Evolutionary conservation across 108 stramenopile genomes (phyloP), one percentile per base, ranked within the genome.

Genomic region (Stephanodiscus minutulus): DNA sequence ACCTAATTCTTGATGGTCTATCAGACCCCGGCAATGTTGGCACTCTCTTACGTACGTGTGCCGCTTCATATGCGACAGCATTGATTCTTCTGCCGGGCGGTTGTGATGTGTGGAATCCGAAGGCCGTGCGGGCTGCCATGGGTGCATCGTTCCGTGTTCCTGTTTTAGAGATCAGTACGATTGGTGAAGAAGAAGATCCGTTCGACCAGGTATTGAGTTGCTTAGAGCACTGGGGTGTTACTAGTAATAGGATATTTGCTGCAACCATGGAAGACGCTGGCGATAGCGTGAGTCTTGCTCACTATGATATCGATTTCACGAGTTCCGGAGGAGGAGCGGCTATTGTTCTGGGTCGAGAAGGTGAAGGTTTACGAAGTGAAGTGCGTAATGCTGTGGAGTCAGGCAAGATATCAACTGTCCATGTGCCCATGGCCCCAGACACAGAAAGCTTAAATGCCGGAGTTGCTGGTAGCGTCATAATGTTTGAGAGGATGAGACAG

Each of bases 1-100:
- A 87, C 66, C 61, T 95, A 36, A 79, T 94, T 47, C 64, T 91
- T 31, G 94, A 95, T 82, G 94, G 89, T 31, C 82, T 95, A 20
- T 81, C 82, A n/a, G 94, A 96, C 68, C 94, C 94, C 31, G 94
- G 94, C 17, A 96, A 96, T 82, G 77, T 92, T 18, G 94, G 94
- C 8, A 93, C 92, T 8, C 69, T 96, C 33, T 54, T 93, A 17
- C 75, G 94, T 56, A 76, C 89, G 11, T 73, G 82, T 24, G 76
- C 83, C n/a, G 94, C 94, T 28, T 76, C 85, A 1, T 77, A 88
- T 56, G 86, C 83, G 21, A 68, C 86, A 5, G 89, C 80, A 18
- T 81, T 96, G 44, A 39, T 90, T 12, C 61, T 96, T 25, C 54
- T 96, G 49, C 89, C 89, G 20, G 87, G 76, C 52, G 82, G 85